Base-by-base conservation (phyloP, 1,284 basidiomycete genomes). In the Ganoderma resinaceum region DNA sequence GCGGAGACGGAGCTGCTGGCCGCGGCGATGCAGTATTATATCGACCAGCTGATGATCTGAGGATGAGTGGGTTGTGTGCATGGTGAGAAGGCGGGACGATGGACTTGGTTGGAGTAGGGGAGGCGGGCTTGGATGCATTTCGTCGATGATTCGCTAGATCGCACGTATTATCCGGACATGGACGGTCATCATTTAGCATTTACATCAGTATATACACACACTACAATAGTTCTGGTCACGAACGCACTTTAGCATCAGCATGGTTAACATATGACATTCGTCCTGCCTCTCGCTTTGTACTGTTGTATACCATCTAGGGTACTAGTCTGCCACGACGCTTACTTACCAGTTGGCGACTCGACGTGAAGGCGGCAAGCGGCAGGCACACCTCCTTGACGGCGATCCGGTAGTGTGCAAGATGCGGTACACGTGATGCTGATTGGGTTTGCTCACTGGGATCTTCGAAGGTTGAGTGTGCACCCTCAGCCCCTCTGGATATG, bases 1-100 rank as follows among this genome's bases (percentile, higher is more conserved):
- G 84, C 85, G 76, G 88, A 93, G 80, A 78, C 78, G 64, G 80
- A 83, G 53, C 76, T 92, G 71, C 79, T 95, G 75, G 76, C 76
- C 37, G 78, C 76, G 18, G 85, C 89, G 64, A 82, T 80, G 71
- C 79, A 80, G 71, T 93, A 90, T 79, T 92, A 91, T 78, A 74
- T 74, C 31, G 76, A 73, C 63, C 83, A 83, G 72, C 69, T 70
- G 43, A 71, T 77, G 73, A 72, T 77, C n/a, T 77, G 72, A 75
- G 61, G 29, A 2, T 23, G 18, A n/a, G n/a, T n/a, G n/a, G n/a
- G n/a, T n/a, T n/a, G n/a, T n/a, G n/a, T n/a, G n/a, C n/a, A n/a
- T 38, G 35, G 11, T 14, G 33, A 20, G 37, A 29, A n/a, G 33
- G 33, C 33, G 20, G 16, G 53, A 37, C 35, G 35, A 37, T 14